Evolutionary conservation across 2,329 filamentous ascomycete genomes (phyloP), one percentile per base, ranked within the genome.

Genomic region (Teratosphaeriaceae sp.): DNA sequence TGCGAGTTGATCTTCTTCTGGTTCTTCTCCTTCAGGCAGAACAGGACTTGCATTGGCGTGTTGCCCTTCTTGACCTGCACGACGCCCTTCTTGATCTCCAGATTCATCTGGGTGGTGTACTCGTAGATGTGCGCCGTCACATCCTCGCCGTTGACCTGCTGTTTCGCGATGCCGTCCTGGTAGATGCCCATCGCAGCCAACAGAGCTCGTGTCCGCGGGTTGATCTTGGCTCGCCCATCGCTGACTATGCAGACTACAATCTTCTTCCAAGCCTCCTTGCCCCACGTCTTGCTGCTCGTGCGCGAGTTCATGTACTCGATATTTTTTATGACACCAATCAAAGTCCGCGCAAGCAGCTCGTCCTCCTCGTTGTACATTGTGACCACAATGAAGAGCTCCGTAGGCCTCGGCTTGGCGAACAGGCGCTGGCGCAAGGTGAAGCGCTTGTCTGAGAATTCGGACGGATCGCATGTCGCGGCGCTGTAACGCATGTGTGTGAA

Each of bases 1-100:
- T 98, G 92, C 0, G 92, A 97, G 64, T 98, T 98, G 78, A 98
- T 98, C 75, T 98, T 98, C 74, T 98, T 98, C 71, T 96, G 89
- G 63, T 98, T 98, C 78, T 96, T 97, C 63, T 98, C 92, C 72
- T 98, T 98, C 48, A 98, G 68, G 65, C 92, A 98, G 73, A 98
- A 98, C 3, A 98, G 79, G 72, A 98, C 84, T 69, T 98, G 92
- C 2, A 98, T 86, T 0, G 92, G 90, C 49, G 92, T 88, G 47
- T 85, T 78, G 5, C 75, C 84, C 59, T 88, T 87, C 49, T 92
- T 86, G 38, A 97, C 74, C 37, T 82, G 76, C 7, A 97, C 90
- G 31, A 95, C 78, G 47, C 85, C 84, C 55, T 90, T 94, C 71
- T 95, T 95, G 63, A 97, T 80, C 58, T 87, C 81, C 58, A 97